Conservation (phyloP, 2,329 filamentous ascomycete species). For the Trichophyton mentagrophytes region DNA sequence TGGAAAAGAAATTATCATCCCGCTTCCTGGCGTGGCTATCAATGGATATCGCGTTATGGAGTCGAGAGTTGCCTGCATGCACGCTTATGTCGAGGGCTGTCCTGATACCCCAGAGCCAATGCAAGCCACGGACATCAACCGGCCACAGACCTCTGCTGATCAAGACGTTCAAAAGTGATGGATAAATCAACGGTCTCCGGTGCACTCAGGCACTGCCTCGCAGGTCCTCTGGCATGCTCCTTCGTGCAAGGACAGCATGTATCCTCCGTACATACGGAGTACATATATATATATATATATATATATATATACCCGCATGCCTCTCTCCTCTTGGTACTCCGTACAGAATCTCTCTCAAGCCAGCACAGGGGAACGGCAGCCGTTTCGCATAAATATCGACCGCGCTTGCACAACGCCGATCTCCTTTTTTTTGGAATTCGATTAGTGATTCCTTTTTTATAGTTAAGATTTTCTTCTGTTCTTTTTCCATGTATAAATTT, state of each 20-base stretch:
- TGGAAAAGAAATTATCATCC: slow-evolving; percentile 1
- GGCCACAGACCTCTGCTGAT: not conserved
- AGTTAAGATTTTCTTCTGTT: not conserved
- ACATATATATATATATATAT: not conserved
- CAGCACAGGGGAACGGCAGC: not conserved
- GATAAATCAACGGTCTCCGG: not conserved
- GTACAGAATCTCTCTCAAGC: not conserved
- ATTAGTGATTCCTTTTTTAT: not conserved
- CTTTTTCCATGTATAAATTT: not conserved
- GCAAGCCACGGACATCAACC: not conserved
- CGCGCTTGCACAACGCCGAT: not conserved
- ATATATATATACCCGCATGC: not conserved
- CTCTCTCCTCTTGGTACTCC: not conserved
- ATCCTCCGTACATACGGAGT: not conserved
- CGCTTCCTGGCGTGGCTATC: not conserved
- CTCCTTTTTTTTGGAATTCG: not conserved
- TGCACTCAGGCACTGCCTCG: not conserved
- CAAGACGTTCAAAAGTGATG: not conserved
- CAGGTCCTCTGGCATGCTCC: not conserved
- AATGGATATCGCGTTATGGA: not conserved
- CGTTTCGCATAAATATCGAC: not conserved
- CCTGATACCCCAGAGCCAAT: not conserved
- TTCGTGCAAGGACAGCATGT: not conserved
- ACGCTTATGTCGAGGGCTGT: not conserved
- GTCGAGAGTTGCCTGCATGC: not conserved